Evolutionary conservation across 192 early-diverging fungal species (phyloP), one percentile per base, ranked within the genome.

Genomic region (Coemansia sp.): DNA sequence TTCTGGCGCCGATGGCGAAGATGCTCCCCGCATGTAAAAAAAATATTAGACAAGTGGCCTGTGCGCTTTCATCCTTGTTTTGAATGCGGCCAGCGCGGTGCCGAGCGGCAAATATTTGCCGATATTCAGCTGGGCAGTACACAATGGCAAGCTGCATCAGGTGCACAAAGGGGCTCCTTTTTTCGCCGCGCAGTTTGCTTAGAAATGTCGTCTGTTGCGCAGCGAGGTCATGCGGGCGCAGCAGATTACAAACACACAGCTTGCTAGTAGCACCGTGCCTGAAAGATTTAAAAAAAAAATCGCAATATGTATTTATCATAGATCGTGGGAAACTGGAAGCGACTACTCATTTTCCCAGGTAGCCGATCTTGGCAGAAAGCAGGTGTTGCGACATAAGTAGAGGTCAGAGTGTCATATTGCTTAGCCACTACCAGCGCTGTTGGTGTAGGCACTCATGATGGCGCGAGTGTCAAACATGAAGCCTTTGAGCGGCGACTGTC

Each of bases 371-470:
- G 51, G 10, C 48, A 45, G 44, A 45, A 45, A 45, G 44, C 5
- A 27, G 27, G 27, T 9, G 23, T 21, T 48, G 46, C 46, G 46
- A 21, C 19, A 21, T 6, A 48, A 37, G 36, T 9, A 37, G 36
- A 9, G 46, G 19, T 3, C 46, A 48, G 6, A 48, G 19, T 48
- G 46, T 2, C 46, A 19, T 2, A 9, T 48, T 48, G 6, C 46
- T n/a, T 59, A 59, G 57, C 57, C 9, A 46, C 25, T 63, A 41
- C 62, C 53, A 41, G 61, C 39, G 44, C 64, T 41, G 21, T 58
- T 65, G 44, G 48, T 23, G 37, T 69, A 81, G 23, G 73, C 78
- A 36, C 59, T 76, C 78, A 81, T 81, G 55, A 81, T 70, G 17
- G 66, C 51, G 17, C 55, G 55, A 2, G 78, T 63, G 55, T 81